Base-by-base conservation (phyloP, 495 filamentous ascomycete species). In the Aspergillus cristatus region DNA sequence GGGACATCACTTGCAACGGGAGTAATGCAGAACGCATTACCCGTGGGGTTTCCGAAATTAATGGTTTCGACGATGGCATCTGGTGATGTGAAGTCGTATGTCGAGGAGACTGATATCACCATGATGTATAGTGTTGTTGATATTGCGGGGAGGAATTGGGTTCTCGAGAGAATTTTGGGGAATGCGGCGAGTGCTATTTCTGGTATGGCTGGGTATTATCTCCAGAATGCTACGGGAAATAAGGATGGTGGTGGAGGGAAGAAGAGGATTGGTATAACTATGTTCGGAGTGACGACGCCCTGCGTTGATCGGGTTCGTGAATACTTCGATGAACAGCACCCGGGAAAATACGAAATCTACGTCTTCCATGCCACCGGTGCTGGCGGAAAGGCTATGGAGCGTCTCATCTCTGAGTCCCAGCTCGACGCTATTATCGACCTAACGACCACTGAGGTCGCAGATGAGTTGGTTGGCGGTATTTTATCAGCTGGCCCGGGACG, bases 281-380 rank as follows among this genome's bases (percentile, higher is more conserved):
- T 84, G 81, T 86, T 84, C 47, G 81, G 81, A 7, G 79, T 86
- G 7, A 86, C 81, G 1, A 84, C 78, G 0, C 76, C 78, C 0
- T 69, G 65, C 7, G 81, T 76, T 0, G 67, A 72, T 32, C 43
- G 41, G 2, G 65, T 74, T 3, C 63, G 72, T 1, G 30, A 53
- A 5, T 51, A 62, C 35, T 52, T 82, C 1, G 67, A 71, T 28
- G 8, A 4, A 4, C 20, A 24, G 4, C 10, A 14, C 0, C 37
- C 57, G 2, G 50, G 61, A 34, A 45, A 41, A 0, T 63, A 65
- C 40, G 81, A 84, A 45, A 64, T 75, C 7, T 79, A 74, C 41
- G 63, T 81, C 8, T 84, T 84, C 47, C 81, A 84, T 42, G 78
- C 79, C 6, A 84, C 80, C 0, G 81, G 81, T 1, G 59, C 69